Percentiles rank a stretch among this genome's conserved stretches.
Evolutionary conservation across 345 rosid genomes (phyloP).

Genomic region (Populus euphratica): DNA sequence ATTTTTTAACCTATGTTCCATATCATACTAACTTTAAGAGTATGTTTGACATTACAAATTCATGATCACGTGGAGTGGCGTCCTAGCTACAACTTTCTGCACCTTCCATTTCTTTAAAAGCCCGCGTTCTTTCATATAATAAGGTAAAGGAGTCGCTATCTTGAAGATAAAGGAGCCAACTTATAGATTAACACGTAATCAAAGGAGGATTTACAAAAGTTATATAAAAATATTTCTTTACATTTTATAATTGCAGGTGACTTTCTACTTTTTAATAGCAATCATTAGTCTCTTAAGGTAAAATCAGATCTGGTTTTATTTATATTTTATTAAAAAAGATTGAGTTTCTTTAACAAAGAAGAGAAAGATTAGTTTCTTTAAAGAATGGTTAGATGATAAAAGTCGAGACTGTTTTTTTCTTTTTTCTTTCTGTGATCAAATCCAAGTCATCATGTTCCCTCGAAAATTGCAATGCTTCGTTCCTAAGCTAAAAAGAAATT

Average conservation of each 20-base stretch:
- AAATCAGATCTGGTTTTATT: not conserved
- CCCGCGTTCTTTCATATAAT: not conserved
- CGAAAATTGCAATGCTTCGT: not conserved
- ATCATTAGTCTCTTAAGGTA: not conserved
- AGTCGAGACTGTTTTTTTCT: not conserved
- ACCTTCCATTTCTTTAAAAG: conserved; percentile 21
- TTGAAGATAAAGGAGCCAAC: not conserved
- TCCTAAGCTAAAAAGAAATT: no score
- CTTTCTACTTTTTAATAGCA: not conserved
- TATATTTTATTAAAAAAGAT: not conserved
- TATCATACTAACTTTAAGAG: not conserved
- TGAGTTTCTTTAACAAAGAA: conserved; percentile 13
- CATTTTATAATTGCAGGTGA: not conserved
- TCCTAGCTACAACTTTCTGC: not conserved
- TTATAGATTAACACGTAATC: not conserved
- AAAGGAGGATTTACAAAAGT: not conserved
- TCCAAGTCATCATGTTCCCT: conserved; percentile 6
- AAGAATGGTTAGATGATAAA: conserved; percentile 11
- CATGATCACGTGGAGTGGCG: conserved; percentile 4
- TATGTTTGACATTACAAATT: not conserved
- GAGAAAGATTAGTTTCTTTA: conserved; percentile 9
- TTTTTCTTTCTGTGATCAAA: not conserved
- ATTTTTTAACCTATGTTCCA: not conserved
- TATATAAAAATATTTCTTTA: not conserved
- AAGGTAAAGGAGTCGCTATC: not conserved